Conservation (phyloP, 768 basidiomycete species). For the Asterophora parasitica region DNA sequence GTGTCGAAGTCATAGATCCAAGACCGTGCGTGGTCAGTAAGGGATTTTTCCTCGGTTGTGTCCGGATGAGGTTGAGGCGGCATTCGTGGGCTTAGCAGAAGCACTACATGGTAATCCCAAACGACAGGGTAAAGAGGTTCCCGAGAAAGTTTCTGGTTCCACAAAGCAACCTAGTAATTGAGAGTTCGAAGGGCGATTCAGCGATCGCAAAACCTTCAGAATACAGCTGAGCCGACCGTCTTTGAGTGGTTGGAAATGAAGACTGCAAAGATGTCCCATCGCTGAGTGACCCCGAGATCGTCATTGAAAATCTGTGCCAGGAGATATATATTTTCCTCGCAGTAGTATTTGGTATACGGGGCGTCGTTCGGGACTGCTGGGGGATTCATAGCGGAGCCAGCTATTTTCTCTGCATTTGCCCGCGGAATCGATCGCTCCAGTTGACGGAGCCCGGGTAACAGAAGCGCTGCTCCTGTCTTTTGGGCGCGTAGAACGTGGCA, state of each 20-base stretch:
- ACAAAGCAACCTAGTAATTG: constrained; percentile 52
- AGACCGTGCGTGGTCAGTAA: background rate
- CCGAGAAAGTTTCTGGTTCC: constrained; percentile 48
- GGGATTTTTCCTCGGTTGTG: background rate
- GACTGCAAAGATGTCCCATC: constrained; percentile 51
- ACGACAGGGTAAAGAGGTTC: constrained; percentile 38
- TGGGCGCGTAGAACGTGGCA: too few species aligned
- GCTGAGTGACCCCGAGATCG: constrained; percentile 19
- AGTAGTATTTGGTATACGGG: constrained; percentile 57
- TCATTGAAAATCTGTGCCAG: constrained; percentile 41
- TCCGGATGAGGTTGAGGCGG: background rate
- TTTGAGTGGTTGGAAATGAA: constrained; percentile 63
- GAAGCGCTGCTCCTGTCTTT: background rate
- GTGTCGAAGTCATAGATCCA: constrained; percentile 77
- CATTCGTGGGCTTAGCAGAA: constrained; percentile 40
- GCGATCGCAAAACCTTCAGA: background rate
- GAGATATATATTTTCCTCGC: constrained; percentile 72
- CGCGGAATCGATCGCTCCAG: too few species aligned
- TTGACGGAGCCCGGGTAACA: background rate
- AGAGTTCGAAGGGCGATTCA: background rate
- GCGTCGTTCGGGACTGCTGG: constrained; percentile 34
- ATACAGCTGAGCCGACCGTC: constrained; percentile 33
- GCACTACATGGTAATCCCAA: constrained; percentile 76
- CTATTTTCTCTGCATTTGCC: background rate
- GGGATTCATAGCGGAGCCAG: constrained; percentile 13